Evolutionary conservation across 106 monocot species (phyloP), one percentile per base, ranked within the genome.

Genomic region (Alisma plantagoaquatica): DNA sequence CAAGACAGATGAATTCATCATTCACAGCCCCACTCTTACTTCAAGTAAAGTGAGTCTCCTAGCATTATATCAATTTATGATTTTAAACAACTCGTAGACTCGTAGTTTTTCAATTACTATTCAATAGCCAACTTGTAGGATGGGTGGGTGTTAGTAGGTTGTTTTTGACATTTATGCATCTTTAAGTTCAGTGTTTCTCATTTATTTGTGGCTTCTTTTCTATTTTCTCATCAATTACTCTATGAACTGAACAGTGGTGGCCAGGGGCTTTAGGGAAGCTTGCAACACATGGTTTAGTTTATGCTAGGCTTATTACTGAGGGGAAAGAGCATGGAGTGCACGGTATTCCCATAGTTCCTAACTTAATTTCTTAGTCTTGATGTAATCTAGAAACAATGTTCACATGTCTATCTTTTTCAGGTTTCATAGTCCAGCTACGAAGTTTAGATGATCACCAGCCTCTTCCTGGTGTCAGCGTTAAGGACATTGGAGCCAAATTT

Each of bases 401-500:
- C 14, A 43, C 18, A 46, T n/a, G 29, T 27, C 14, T 6, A 28
- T 31, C 20, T 20, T 3, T 60, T 49, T 41, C 68, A 98, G 96
- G 96, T 57, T 98, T 98, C 70, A 85, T 98, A 44, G 96, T 98
- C 31, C 96, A 98, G 61, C 56, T 98, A 55, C 73, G 96, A 62
- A 98, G 89, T 64, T 67, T 98, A 42, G 85, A 98, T 60, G 96
- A 98, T 49, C 96, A 98, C 53, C 63, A 49, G 29, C 96, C 89
- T 48, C 89, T 98, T 66, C 85, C 89, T 60, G 96, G 96, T 32
- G 75, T 98, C 30, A 85, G 71, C 16, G 41, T 98, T 70, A 89
- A 89, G 72, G 96, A 98, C 63, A 98, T 98, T 66, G 96, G 96
- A 23, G 71, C 70, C 33, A 98, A 98, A 69, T 98, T 98, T 67